Evolutionary conservation across 2,329 filamentous ascomycete species (phyloP).

Genomic region (Hortaea werneckii): DNA sequence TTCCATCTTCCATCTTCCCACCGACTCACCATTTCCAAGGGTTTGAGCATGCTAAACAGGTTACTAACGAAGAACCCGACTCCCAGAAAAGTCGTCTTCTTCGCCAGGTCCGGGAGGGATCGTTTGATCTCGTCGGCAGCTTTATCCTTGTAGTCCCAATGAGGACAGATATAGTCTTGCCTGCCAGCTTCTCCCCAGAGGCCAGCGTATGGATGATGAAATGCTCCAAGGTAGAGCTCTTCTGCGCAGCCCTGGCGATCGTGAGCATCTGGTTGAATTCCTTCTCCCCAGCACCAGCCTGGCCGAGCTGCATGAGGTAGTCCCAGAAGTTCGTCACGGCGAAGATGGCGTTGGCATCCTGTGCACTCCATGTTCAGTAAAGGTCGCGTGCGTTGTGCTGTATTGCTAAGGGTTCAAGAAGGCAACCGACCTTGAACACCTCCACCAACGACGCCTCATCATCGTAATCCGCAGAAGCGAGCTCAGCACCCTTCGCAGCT

Average conservation of each 20-base stretch:
- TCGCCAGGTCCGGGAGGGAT: constrained; percentile 6
- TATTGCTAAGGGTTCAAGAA: too few relatives aligned
- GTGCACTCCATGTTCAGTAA: not conserved
- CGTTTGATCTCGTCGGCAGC: constrained; percentile 9
- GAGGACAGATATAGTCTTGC: constrained; percentile 4
- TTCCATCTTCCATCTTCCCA: not conserved
- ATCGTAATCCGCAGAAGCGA: constrained; percentile 1
- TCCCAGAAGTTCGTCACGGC: constrained; percentile 5
- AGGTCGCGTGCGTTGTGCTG: not conserved
- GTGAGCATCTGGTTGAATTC: constrained; percentile 10
- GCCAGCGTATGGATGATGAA: constrained; percentile 10
- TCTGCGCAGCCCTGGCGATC: constrained; percentile 9
- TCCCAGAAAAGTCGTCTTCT: constrained; percentile 12
- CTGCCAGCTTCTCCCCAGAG: constrained; percentile 4
- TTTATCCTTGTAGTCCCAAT: constrained; percentile 12
- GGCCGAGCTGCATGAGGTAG: constrained; percentile 1
- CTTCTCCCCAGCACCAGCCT: constrained; percentile 5
- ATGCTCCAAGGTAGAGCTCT: constrained; percentile 5
- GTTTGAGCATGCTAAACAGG: constrained; percentile 7
- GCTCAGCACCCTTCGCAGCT: constrained; percentile 1
- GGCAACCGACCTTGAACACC: not conserved
- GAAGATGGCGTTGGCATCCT: constrained; percentile 2
- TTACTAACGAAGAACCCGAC: constrained; percentile 10
- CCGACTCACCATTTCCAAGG: constrained; percentile 4
- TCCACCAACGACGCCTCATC: constrained; percentile 2